Base-by-base conservation (phyloP, 2,329 filamentous ascomycete species). In the Fusarium sp. region DNA sequence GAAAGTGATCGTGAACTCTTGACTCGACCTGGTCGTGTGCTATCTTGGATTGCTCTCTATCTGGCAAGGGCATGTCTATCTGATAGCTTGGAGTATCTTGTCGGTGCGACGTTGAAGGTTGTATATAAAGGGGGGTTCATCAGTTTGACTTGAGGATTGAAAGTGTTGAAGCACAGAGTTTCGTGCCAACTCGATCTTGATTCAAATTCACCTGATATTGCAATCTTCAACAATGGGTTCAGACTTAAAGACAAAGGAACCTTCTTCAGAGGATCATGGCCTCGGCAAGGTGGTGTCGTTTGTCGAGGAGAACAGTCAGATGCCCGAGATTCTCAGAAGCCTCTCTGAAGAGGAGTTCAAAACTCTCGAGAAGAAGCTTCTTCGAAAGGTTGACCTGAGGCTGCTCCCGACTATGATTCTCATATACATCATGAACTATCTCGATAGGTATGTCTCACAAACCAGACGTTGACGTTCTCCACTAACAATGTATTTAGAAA, bases 391-490 rank as follows among this genome's bases (percentile, higher is more conserved):
- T 8, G 52, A 68, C 5, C 14, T 58, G 6, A 27, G 65, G 4
- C 16, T 68, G 13, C 61, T 65, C 14, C 65, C 61, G 8, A 59
- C 41, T 0, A 59, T 68, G 61, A 65, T 68, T 4, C 9, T 65
- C 24, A 68, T 68, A 2, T 59, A 65, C 10, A 65, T 68, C 41
- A 59, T 68, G 61, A 68, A 68, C 20, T 68, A 68, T 35, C 39
- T 27, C 1, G 14, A 54, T 9, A 68, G 59, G 59, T 62, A 20
- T 18, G 59, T 27, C 11, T 5, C 20, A 16, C 31, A 54, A 31
- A 37, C 52, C 31, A 62, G 37, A 31, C 24, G 18, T 64, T n/a
- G 22, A 31, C 16, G 20, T 63, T 33, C 18, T 20, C 43, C 20
- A 54, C 54, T 11, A 57, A 57, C 54, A 37, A 39, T 57, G 33